Conservation (phyloP, 2,329 filamentous ascomycete genomes). For the Davidsoniella neocaledoniae region DNA sequence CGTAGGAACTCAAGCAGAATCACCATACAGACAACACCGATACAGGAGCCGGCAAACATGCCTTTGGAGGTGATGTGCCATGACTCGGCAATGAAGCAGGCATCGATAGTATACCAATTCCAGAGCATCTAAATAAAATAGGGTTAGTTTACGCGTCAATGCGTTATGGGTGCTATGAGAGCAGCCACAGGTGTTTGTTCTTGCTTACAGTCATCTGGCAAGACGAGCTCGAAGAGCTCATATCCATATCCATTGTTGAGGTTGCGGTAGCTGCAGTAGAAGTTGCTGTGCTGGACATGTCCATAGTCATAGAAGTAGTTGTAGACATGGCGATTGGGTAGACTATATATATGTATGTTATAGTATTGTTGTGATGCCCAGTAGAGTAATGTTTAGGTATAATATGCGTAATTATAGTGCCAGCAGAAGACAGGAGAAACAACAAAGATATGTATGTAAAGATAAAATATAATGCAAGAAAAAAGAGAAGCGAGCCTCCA, state of each 20-base stretch:
- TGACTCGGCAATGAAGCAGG: slow-evolving; percentile 51
- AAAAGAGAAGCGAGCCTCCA: neutral
- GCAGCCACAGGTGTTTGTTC: neutral
- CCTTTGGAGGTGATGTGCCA: slow-evolving; percentile 55
- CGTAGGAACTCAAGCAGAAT: slow-evolving; percentile 57
- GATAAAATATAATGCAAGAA: neutral
- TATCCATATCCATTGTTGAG: slow-evolving; percentile 13
- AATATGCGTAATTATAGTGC: neutral
- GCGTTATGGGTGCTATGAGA: no score
- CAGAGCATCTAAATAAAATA: slow-evolving; percentile 49
- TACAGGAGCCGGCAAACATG: slow-evolving; percentile 67
- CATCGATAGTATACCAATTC: slow-evolving; percentile 60
- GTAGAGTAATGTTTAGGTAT: no score
- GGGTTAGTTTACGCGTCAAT: slow-evolving; percentile 15
- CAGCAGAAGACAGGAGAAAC: neutral
- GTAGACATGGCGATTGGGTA: neutral
- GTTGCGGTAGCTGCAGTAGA: slow-evolving; percentile 8
- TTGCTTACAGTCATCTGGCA: slow-evolving; percentile 4
- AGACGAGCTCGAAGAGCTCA: slow-evolving; percentile 12
- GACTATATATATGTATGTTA: neutral
- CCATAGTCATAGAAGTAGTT: slow-evolving; percentile 5
- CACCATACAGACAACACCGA: slow-evolving; percentile 60
- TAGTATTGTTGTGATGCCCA: neutral
- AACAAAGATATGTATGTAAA: neutral
- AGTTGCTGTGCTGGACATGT: slow-evolving; percentile 11